Evolutionary conservation across 2,329 filamentous ascomycete genomes (phyloP), one percentile per base, ranked within the genome.

Genomic region (Penicillium frequentans): DNA sequence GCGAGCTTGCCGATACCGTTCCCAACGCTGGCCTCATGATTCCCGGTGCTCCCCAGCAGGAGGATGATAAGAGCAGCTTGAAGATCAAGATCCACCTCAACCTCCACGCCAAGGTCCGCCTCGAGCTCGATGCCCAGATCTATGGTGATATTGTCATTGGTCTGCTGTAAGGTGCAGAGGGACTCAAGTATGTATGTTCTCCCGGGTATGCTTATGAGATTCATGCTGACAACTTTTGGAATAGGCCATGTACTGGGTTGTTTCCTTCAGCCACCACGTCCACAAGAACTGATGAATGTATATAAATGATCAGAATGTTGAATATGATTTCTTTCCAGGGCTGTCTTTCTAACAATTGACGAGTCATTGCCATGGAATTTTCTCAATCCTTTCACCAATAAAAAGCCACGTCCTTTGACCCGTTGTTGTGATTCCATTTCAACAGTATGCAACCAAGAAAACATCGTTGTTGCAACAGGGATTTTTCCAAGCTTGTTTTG

Each of bases 121-220:
- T 68, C 42, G 65, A 68, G 2, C 54, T 68, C 37, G 64, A 68
- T 52, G 65, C 65, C 13, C 55, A 68, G 57, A 55, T 68, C 43
- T 63, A 68, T 42, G 65, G 65, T 57, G 65, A 68, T 56, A 49
- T 68, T 2, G 63, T 66, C 8, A 68, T 68, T 56, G 64, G 65
- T 19, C 52, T 68, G 52, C 52, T 67, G 50, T 66, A 55, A 62
- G 16, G 29, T 48, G 19, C 19, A 16, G 31, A 33, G 13, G 31
- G 6, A 16, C 10, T 19, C 9, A 13, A 21, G 39, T 23, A 13
- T 4, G 39, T 42, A 9, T 0, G 11, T 0, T 23, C 14, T 13
- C 19, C 10, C 23, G 39, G 19, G 39, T 11, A 5, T 23, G 19
- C 0, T 3, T 2, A 11, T 42, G 31, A 33, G 31, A 33, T 5